Base-by-base conservation (phyloP, 768 basidiomycete genomes). In the Rhizopogon vulgaris region DNA sequence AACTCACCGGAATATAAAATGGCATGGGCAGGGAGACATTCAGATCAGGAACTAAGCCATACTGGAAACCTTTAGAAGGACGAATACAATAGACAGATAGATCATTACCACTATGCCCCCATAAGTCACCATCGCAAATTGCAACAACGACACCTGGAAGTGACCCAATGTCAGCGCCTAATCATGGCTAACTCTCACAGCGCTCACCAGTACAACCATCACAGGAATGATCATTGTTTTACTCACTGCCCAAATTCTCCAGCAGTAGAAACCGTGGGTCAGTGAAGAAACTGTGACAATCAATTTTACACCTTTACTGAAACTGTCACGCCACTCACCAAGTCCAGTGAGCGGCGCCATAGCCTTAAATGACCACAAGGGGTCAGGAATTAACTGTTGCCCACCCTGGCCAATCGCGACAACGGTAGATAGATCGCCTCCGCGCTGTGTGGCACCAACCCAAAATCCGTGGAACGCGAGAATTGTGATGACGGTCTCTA, bases 231-330 rank as follows among this genome's bases (percentile, higher is more conserved):
- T 5, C 27, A 6, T 15, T 1, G 22, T 56, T 36, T 10, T 46
- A 6, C 32, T 27, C 17, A 63, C 46, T 9, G 25, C 40, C 18
- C 49, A 42, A 53, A 65, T 58, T 49, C 56, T 41, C 63, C 62
- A 65, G 38, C 58, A 63, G 49, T 48, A 58, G 28, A 63, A 63
- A 6, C 58, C 48, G 6, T 65, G 63, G 2, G 54, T 55, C 18
- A 57, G 5, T 9, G 50, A 53, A 6, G 55, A 57, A 11, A 63
- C 62, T 57, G 8, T 11, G 18, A 4, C 39, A 0, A 1, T 17
- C 59, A 7, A 54, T 40, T 9, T 15, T 22, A 8, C 11, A 7
- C 18, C 18, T 6, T 1, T 25, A 38, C 3, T 22, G 3, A 27
- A 30, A 7, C 0, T 28, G 4, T 12, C 9, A 28, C 22, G 2